Evolutionary conservation across 2,329 filamentous ascomycete species (phyloP), one percentile per base, ranked within the genome.

Genomic region (Fusarium sp.): DNA sequence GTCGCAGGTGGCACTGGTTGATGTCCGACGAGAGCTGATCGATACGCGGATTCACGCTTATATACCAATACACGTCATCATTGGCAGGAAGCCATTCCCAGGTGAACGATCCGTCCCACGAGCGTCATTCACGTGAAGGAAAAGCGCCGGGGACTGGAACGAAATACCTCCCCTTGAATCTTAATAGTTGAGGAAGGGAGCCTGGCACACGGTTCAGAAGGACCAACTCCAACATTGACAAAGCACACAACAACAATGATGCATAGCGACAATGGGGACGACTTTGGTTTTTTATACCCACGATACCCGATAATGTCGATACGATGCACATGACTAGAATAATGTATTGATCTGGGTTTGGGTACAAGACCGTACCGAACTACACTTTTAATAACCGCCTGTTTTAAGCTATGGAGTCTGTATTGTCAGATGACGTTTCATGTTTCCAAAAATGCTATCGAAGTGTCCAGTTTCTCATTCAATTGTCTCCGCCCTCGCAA

Each of bases 11-110:
- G 81, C 81, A 6, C 79, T 88, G 18, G 83, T 88, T 36, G 81
- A 86, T 45, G 85, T 88, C 8, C 81, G 87, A 47, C 83, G 81
- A 65, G 84, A 85, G 36, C 70, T 88, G 7, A 82, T 82, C 10
- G 81, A 89, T 74, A 79, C 80, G 6, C 79, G 79, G 13, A 82
- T 86, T 15, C 87, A 88, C 68, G 81, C 84, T 1, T 89, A 87
- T 64, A 79, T 85, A 68, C 82, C 82, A 31, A 78, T 87, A n/a
- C 83, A 84, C 65, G 84, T 88, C 10, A 84, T 89, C 1, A 85
- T 83, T 74, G 87, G 86, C 13, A 81, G 86, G 31, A 88, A 88
- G 70, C 87, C 87, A 3, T 80, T 79, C 57, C 79, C 77, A 0
- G 75, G 79, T 18, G 83, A 85, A 55, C 42, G 49, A 53, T 60